Base-by-base conservation (phyloP, 75 land plant genomes). In the Chamaecyparis obtusa region DNA sequence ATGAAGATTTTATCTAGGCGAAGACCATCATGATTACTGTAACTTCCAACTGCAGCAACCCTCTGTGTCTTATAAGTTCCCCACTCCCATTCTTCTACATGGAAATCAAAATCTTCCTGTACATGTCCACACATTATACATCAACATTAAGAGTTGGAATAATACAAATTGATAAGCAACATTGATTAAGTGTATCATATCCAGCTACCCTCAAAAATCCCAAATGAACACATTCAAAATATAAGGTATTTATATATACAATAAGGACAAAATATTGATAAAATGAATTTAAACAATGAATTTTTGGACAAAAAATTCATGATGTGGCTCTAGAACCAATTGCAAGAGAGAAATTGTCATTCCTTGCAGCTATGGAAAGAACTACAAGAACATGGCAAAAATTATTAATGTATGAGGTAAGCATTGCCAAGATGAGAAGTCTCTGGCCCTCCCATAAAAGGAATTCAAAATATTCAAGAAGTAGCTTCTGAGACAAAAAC, bases 1-100 rank as follows among this genome's bases (percentile, higher is more conserved):
- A 98, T 95, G 81, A 98, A 95, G 27, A 98, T 88, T 87, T 93
- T 93, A 69, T 97, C 99, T 83, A 98, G 95, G 19, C 92, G 99
- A 83, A 98, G 89, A 79, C 99, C 99, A 89, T 96, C 95, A 90
- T 95, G 91, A 87, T 98, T 97, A 86, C 94, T 93, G 75, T 91
- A 98, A 86, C 93, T 91, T 75, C 99, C 99, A 86, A 89, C 92
- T 33, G 99, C 94, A 56, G 87, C 86, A 87, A 97, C 97, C 54
- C 92, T 93, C 78, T 98, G 99, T 74, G 96, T 92, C 88, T 89
- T 95, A 90, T 97, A 97, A 56, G 93, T 86, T 87, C 99, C 99
- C 99, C 99, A 98, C 84, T 98, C 99, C 99, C 99, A 98, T 33
- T 98, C 95, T 80, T 98, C 97, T 19, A 99, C 99, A 88, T 93